phyloP scores from a whole-genome alignment of 495 filamentous ascomycete species.

The Talaromyces stipitatus region DNA sequence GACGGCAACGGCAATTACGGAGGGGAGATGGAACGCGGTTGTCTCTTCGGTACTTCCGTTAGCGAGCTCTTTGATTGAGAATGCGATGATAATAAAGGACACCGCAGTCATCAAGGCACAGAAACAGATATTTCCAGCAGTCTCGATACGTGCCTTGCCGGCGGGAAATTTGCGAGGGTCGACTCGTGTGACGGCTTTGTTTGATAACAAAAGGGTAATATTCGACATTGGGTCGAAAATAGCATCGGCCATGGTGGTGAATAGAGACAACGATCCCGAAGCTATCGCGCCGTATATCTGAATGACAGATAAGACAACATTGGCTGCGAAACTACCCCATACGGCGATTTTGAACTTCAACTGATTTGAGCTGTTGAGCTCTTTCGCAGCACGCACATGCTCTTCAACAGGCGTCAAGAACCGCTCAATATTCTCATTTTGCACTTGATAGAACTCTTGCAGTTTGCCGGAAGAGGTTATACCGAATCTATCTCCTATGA shows the following conservation, averaged over 20 bases:
- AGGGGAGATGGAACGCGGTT: conserved; percentile 69
- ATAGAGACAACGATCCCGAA: conserved; percentile 83
- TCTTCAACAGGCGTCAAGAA: conserved; percentile 91
- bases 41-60: conserved; percentile 30
- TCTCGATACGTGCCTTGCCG: conserved; percentile 92
- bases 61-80: conserved; percentile 65
- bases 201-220: conserved; percentile 76
- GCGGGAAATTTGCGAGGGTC: conserved; percentile 87
- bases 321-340: conserved; percentile 80
- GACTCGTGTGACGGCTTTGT: conserved; percentile 81
- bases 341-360: conserved; percentile 85
- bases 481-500: conserved; percentile 22
- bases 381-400: conserved; percentile 70
- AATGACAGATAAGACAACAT: conserved; percentile 66
- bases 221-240: conserved; percentile 94
- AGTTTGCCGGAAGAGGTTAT: conserved; percentile 54
- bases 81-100: conserved; percentile 82
- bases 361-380: conserved; percentile 72
- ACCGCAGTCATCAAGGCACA: conserved; percentile 95
- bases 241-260: conserved; percentile 96
- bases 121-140: conserved; percentile 93
- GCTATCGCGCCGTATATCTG: conserved; percentile 86
- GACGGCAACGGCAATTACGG: conserved; percentile 77
- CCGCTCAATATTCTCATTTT: conserved; percentile 89
- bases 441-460: conserved; percentile 77